Base-by-base conservation (phyloP, 495 filamentous ascomycete genomes). In the Penicillium simplicissimum region DNA sequence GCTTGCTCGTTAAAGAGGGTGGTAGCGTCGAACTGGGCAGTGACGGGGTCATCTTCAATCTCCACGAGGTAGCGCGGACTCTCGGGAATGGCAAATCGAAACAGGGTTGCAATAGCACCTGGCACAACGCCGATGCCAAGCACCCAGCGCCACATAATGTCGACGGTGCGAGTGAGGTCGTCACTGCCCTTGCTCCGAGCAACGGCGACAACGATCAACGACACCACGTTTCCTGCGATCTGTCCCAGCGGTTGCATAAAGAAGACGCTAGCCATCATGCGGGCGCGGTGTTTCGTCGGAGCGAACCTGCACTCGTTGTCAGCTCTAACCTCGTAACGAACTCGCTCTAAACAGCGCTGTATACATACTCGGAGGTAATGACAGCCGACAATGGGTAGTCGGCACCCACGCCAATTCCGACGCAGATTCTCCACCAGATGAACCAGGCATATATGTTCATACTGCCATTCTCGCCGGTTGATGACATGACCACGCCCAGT, bases 241-340 rank as follows among this genome's bases (percentile, higher is more conserved):
- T 89, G 87, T 1, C 87, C 87, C 8, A 89, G 62, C 0, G 86
- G 82, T 52, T 90, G 88, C 82, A 85, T 86, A 53, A 87, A 76
- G 70, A 89, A 89, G 15, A 90, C 84, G 4, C 81, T 81, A 8
- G 84, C 85, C 70, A 90, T 76, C 87, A 90, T 89, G 7, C 80
- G 79, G 33, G 79, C 85, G 19, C 88, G 73, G 28, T 79, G 81
- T 51, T 81, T 80, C 3, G 80, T 85, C 0, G 86, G 83, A 4
- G 86, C 85, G 65, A 84, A 89, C 65, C 80, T 82, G 33, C 13
- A 35, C 52, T 15, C 35, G 55, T 21, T 31, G 66, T 66, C 35
- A 70, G 60, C 49, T 34, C 23, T 11, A n/a, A 23, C 8, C 19
- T 3, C 2, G 2, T 23, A 0, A 8, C 4, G 9, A 13, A 11